A percentile compares a stretch with the other conserved stretches of the same genome.
These are phyloP conservation scores for sorghum (Sorghum bicolor) DNA, from an alignment of 176 grass and related monocot genomes.

Conservation along the genomic window Sorghum_bicolor_NCBIv3 NC_012872.2:62018501-62019000, in stretches of 20 bases:
- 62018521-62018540: constrained; percentile 79
- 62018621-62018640: constrained; percentile 39
- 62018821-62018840: not conserved
- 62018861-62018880: not conserved
- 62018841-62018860: not conserved
- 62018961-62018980: not conserved
- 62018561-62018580: constrained; percentile 31
- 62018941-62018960: not conserved
- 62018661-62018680: constrained; percentile 62
- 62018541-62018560: constrained; percentile 48
- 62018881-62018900: not conserved
- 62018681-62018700: constrained; percentile 85
- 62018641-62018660: constrained; percentile 73
- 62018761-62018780: constrained; percentile 30
- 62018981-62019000: not conserved
- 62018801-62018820: constrained; percentile 24
- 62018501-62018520: constrained; percentile 89
- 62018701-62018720: constrained; percentile 68
- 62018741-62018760: constrained; percentile 78
- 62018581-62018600: not conserved
- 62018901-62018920: not conserved
- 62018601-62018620: not conserved
- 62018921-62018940: not conserved
- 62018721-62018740: constrained; percentile 83
- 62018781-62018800: not conserved